These are phyloP conservation scores for Coemansia sp. DNA, from an alignment of 192 early-diverging fungal genomes.

Conservation along the genomic window DNA sequence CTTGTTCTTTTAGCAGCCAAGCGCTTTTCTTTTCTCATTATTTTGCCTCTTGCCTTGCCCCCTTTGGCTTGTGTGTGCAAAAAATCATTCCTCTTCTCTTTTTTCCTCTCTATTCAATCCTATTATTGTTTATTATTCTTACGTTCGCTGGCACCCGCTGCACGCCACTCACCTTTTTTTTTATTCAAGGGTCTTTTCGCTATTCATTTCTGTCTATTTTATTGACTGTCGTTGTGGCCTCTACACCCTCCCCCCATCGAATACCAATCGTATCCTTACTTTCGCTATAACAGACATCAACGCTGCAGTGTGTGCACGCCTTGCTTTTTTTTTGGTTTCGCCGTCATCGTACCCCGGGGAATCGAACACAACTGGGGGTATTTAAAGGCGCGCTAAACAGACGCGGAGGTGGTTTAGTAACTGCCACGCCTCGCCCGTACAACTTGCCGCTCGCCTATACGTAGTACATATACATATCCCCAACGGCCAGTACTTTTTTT, in stretches of 20 bases:
- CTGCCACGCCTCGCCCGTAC: conserved; percentile 5
- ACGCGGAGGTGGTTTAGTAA: conserved; percentile 6
- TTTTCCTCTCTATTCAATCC: neutral
- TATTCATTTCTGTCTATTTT: neutral
- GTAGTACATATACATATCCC: neutral
- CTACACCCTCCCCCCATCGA: neutral
- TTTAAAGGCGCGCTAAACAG: conserved; percentile 7
- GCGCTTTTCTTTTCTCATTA: neutral
- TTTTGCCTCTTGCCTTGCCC: neutral
- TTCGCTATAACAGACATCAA: neutral
- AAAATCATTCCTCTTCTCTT: neutral
- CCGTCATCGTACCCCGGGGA: neutral
- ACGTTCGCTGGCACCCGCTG: conserved; percentile 3
- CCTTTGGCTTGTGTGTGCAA: neutral
- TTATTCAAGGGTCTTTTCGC: neutral
- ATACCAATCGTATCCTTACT: neutral
- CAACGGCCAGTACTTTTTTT: neutral
- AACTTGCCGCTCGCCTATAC: conserved; percentile 4
- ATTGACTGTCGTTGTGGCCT: neutral
- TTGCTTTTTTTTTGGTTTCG: conserved; percentile 9
- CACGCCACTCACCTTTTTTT: neutral
- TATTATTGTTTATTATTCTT: conserved; percentile 1
- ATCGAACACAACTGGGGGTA: conserved; percentile 4
- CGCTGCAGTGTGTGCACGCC: conserved; percentile 9
- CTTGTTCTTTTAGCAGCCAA: conserved; percentile 8